These are phyloP conservation scores for Pyricularia pennisetigena DNA, from an alignment of 2,329 filamentous ascomycete species.

Conservation along the genomic window DNA sequence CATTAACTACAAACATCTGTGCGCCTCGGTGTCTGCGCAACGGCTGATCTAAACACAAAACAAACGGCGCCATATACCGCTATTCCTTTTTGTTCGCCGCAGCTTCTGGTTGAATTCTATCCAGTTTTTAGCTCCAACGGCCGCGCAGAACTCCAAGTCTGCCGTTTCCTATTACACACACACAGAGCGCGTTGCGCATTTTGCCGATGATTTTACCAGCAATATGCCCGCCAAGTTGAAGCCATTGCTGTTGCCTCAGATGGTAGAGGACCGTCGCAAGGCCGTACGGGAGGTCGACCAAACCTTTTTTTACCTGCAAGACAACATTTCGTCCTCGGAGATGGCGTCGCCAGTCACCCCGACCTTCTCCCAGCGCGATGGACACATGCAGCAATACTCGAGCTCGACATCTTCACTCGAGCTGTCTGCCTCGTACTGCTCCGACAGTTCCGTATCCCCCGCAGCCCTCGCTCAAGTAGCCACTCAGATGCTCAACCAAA, in stretches of 20 bases:
- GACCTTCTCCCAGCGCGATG: constrained; percentile 48
- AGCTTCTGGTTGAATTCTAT: not conserved
- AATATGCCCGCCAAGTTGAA: constrained; percentile 39
- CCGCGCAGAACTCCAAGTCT: not conserved
- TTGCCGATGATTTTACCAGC: not conserved
- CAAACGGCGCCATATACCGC: not conserved
- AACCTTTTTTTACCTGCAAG: constrained; percentile 32
- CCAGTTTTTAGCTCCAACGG: not conserved
- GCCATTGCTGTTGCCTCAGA: constrained; percentile 41
- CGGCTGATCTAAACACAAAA: not conserved
- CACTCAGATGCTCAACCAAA: not conserved
- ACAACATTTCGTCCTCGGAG: constrained; percentile 52
- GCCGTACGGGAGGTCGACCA: constrained; percentile 25
- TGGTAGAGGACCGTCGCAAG: constrained; percentile 40
- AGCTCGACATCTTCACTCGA: constrained; percentile 76
- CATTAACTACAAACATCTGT: not conserved
- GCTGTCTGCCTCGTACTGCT: constrained; percentile 28
- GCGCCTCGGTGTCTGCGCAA: not conserved
- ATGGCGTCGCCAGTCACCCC: constrained; percentile 61
- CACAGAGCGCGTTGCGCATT: not conserved
- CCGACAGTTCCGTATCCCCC: constrained; percentile 44
- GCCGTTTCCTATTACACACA: not conserved
- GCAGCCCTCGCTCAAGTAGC: not conserved
- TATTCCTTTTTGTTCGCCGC: not conserved
- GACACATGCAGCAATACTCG: constrained; percentile 40